Percentiles rank a stretch among this genome's conserved stretches.
These are phyloP conservation scores for Wallemia ichthyophaga DNA, from an alignment of 1,284 basidiomycete species.

Conservation along the genomic window DNA sequence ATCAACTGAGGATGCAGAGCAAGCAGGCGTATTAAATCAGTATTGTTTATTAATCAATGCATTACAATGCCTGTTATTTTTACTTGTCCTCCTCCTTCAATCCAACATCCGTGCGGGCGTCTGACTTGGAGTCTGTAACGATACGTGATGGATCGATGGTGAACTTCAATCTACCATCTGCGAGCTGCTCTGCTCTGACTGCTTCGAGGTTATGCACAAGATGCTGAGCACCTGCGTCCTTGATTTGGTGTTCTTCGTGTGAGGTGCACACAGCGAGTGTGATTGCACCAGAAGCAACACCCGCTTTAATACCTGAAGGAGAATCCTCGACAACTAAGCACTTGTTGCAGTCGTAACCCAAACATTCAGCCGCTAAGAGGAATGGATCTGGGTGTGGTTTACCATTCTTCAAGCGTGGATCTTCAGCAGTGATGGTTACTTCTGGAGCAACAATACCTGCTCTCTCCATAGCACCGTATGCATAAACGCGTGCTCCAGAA, in stretches of 20 bases:
- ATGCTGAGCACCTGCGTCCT: slow-evolving; percentile 34
- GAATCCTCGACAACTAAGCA: slow-evolving; percentile 45
- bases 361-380: slow-evolving; percentile 37
- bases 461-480: slow-evolving; percentile 35
- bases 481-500: slow-evolving; percentile 41
- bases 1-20: too few relatives aligned
- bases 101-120: not conserved
- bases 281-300: slow-evolving; percentile 36
- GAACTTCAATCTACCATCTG: not conserved
- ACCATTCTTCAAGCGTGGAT: slow-evolving; percentile 20
- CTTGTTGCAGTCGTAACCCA: slow-evolving; percentile 23
- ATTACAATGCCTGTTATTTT: not conserved
- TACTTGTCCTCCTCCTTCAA: not conserved
- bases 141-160: not conserved
- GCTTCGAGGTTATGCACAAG: slow-evolving; percentile 29
- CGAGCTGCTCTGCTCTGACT: not conserved
- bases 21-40: too few relatives aligned
- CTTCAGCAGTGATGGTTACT: slow-evolving; percentile 48
- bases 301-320: slow-evolving; percentile 38
- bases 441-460: slow-evolving; percentile 38
- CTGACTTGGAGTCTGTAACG: not conserved
- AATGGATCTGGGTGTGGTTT: slow-evolving; percentile 43
- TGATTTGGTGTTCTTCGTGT: slow-evolving; percentile 23
- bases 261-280: slow-evolving; percentile 42
- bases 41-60: not conserved